phyloP scores from a whole-genome alignment of 1,139 yeast genomes.

The Kurtzmaniella quercitrusa region DNA sequence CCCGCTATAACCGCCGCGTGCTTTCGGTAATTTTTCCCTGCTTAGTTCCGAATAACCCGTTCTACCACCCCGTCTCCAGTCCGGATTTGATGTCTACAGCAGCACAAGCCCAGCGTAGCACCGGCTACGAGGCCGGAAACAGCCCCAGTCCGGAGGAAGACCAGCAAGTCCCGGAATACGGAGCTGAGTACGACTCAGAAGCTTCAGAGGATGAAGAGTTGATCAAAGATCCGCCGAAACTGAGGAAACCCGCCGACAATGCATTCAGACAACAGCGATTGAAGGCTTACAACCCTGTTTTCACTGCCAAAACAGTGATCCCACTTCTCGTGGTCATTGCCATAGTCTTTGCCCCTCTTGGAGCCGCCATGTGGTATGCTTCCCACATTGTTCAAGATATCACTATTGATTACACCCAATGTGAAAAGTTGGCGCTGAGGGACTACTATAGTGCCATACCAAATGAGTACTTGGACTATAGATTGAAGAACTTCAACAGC shows the following conservation, averaged over 20 bases:
- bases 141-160: neutral
- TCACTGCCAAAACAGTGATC: constrained; percentile 85
- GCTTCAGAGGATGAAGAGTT: constrained; percentile 13
- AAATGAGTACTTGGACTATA: constrained; percentile 43
- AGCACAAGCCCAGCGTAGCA: neutral
- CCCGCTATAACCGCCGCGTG: neutral
- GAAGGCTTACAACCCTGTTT: constrained; percentile 58
- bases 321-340: constrained; percentile 76
- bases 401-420: constrained; percentile 74
- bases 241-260: constrained; percentile 54
- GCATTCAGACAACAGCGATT: constrained; percentile 61
- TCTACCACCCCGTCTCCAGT: neutral
- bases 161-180: neutral
- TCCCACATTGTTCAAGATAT: constrained; percentile 74
- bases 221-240: constrained; percentile 28
- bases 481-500: constrained; percentile 38
- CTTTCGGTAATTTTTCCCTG: neutral
- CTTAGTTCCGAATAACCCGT: neutral
- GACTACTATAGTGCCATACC: constrained; percentile 62
- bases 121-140: neutral
- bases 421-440: constrained; percentile 55
- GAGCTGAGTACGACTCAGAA: constrained; percentile 18
- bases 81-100: neutral
- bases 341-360: constrained; percentile 82
- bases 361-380: constrained; percentile 86